A percentile compares a stretch with the other conserved stretches of the same genome.
Evolutionary conservation across 108 stramenopile genomes (phyloP).

Genomic region (Fistulifera pelliculosa): DNA sequence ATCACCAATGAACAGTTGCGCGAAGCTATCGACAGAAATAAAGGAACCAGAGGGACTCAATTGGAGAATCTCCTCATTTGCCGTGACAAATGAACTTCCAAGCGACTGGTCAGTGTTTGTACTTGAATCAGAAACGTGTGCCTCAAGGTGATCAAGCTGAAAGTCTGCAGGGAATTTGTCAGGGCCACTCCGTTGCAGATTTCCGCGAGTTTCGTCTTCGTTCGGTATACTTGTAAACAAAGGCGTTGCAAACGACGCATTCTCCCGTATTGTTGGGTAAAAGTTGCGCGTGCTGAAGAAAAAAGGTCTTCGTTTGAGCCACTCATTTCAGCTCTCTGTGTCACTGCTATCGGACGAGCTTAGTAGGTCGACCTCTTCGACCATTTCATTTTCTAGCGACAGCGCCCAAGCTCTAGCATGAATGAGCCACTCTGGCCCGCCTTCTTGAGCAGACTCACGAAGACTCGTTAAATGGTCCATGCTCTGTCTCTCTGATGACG

Average conservation of each 20-base stretch:
- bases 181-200: too few species aligned
- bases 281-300: neutral
- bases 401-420: constrained; percentile 28
- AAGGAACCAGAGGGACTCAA: too few species aligned
- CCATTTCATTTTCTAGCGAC: constrained; percentile 9
- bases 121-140: too few species aligned
- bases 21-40: too few species aligned
- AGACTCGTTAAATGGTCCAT: constrained; percentile 22
- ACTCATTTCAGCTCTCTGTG: constrained; percentile 4
- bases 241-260: neutral
- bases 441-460: constrained; percentile 19
- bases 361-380: constrained; percentile 9
- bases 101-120: too few species aligned
- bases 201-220: too few species aligned
- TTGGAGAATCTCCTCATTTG: too few species aligned
- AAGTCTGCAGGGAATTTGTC: too few species aligned
- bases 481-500: constrained; percentile 7
- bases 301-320: neutral
- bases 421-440: constrained; percentile 36
- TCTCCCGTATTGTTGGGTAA: neutral
- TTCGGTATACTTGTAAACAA: too few species aligned
- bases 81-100: too few species aligned
- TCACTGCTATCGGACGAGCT: neutral
- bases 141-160: too few species aligned
- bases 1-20: too few species aligned